Conservation (phyloP, 495 filamentous ascomycete species). For the Podospora australis region DNA sequence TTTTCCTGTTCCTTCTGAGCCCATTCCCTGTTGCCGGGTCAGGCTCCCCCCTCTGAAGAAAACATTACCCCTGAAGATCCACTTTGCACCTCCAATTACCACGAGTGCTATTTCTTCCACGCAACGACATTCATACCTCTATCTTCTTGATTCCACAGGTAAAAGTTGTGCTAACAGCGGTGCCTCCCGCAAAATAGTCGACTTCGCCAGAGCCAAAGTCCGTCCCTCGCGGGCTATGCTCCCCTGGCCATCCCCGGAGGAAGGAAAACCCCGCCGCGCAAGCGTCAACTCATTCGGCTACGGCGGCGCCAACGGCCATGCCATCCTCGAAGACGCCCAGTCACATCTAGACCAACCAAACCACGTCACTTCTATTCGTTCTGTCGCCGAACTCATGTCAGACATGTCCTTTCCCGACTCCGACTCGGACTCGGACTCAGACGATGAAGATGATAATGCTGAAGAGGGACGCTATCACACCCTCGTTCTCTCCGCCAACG, state of each 20-base stretch:
- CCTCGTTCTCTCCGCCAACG: slow-evolving; percentile 20
- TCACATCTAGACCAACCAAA: neutral
- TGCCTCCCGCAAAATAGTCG: too few species aligned
- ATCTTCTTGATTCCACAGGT: too few species aligned
- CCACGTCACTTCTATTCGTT: neutral
- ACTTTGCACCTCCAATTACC: too few species aligned
- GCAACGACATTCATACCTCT: too few species aligned
- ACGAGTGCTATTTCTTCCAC: too few species aligned
- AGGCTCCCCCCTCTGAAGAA: too few species aligned
- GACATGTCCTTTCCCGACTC: neutral
- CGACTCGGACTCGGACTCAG: neutral
- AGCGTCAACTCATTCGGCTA: slow-evolving; percentile 52
- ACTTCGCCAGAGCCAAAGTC: slow-evolving; percentile 12
- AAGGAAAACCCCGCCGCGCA: slow-evolving; percentile 21
- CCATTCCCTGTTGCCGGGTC: too few species aligned
- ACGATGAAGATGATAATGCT: neutral
- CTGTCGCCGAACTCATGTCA: neutral
- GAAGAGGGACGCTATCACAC: neutral
- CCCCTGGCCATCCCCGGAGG: slow-evolving; percentile 13
- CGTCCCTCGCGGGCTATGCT: neutral
- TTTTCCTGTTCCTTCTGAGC: too few species aligned
- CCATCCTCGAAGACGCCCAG: slow-evolving; percentile 37
- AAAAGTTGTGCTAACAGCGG: too few species aligned
- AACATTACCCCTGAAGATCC: too few species aligned
- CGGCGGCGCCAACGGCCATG: slow-evolving; percentile 51